A percentile compares a stretch with the other conserved stretches of the same genome.
Conservation (phyloP, 768 basidiomycete genomes). For the Suillus paluster region DNA sequence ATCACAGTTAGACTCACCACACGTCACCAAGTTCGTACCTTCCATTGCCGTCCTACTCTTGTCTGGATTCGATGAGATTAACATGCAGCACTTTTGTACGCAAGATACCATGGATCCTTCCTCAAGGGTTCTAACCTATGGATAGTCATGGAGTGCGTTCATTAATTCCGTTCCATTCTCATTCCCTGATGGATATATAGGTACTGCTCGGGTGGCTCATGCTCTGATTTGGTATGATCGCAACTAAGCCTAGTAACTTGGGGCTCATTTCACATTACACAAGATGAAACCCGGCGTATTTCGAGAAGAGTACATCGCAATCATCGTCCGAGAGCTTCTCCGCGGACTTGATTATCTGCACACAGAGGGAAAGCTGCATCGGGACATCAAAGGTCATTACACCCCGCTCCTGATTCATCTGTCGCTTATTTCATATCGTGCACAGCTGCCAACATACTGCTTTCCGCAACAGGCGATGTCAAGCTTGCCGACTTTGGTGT, state of each 20-base stretch:
- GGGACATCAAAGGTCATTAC: slow-evolving; percentile 94
- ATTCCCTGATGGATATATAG: slow-evolving; percentile 40
- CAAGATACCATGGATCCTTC: slow-evolving; percentile 93
- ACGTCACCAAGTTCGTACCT: slow-evolving; percentile 87
- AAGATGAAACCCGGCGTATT: slow-evolving; percentile 99
- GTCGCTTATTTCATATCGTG: slow-evolving; percentile 1
- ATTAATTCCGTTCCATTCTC: slow-evolving; percentile 13
- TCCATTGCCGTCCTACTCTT: slow-evolving; percentile 21
- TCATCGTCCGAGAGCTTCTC: slow-evolving; percentile 90
- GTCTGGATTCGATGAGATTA: slow-evolving; percentile 38
- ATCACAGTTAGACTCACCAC: slow-evolving; percentile 92
- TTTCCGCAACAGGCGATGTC: slow-evolving; percentile 92
- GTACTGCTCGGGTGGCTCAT: slow-evolving; percentile 98
- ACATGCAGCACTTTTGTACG: slow-evolving; percentile 30
- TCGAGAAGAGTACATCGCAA: slow-evolving; percentile 98
- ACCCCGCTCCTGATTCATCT: neutral
- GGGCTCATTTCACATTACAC: slow-evolving; percentile 17
- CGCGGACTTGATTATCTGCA: slow-evolving; percentile 95
- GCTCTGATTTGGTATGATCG: slow-evolving; percentile 85
- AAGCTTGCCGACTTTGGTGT: slow-evolving; percentile 99
- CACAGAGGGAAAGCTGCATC: slow-evolving; percentile 93
- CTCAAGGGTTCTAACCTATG: slow-evolving; percentile 95
- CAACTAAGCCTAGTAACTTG: slow-evolving; percentile 5
- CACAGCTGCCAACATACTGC: slow-evolving; percentile 90
- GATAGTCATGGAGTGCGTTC: slow-evolving; percentile 95